These are phyloP conservation scores for Mucuna pruriens DNA, from an alignment of 306 rosid genomes.

Conservation along the genomic window DNA sequence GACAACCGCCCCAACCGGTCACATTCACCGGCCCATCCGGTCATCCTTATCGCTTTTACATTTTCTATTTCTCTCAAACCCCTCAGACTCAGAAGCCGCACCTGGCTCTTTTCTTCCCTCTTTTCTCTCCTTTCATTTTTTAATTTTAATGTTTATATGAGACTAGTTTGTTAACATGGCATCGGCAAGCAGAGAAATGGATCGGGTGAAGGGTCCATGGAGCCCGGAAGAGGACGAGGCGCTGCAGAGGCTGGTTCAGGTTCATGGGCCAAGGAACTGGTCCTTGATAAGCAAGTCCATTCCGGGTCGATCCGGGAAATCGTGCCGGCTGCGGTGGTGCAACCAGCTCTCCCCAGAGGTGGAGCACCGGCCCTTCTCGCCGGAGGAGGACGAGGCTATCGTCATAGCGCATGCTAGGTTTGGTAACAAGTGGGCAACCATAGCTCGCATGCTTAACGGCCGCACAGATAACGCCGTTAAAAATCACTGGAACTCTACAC, in stretches of 20 bases:
- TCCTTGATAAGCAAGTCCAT: conserved; percentile 79
- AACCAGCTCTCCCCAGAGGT: conserved; percentile 92
- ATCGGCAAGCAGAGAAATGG: conserved; percentile 48
- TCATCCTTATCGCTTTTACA: conserved; percentile 38
- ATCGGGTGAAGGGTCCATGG: conserved; percentile 94
- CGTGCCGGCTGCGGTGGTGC: conserved; percentile 92
- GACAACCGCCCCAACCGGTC: conserved; percentile 53
- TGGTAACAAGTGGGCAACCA: conserved; percentile 90
- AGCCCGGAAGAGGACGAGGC: conserved; percentile 88
- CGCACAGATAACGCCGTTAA: conserved; percentile 93
- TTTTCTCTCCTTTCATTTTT: neutral
- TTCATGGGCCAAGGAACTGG: conserved; percentile 81
- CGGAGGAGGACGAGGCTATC: conserved; percentile 72
- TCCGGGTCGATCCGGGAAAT: conserved; percentile 90
- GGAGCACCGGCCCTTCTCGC: conserved; percentile 69
- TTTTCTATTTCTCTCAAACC: conserved; percentile 41
- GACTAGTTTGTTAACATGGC: conserved; percentile 9
- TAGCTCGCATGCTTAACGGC: conserved; percentile 75
- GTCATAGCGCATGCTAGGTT: conserved; percentile 63
- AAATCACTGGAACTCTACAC: conserved; percentile 93
- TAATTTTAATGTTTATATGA: neutral
- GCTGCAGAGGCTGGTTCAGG: conserved; percentile 57
- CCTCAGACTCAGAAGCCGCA: neutral
- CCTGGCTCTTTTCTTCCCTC: neutral
- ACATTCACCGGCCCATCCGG: conserved; percentile 53